Evolutionary conservation across 2,329 filamentous ascomycete genomes (phyloP), one percentile per base, ranked within the genome.

Genomic region (Neofusicoccum ribis): DNA sequence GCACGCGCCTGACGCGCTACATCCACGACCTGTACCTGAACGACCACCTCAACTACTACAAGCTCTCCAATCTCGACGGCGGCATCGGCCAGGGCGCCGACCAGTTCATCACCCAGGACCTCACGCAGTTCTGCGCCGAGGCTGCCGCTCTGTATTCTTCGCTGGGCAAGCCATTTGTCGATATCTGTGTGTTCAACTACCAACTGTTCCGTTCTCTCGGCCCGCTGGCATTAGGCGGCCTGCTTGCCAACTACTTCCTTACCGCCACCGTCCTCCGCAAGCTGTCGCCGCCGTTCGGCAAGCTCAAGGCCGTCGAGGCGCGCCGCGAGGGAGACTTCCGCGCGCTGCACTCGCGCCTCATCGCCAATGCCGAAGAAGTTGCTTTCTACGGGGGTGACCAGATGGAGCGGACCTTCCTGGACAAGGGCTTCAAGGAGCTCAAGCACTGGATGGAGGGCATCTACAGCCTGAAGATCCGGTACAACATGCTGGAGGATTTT

Each of bases 401-500:
- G 58, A 97, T 96, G 82, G 95, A 99, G 78, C 95, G 95, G 79
- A 88, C 91, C 2, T 96, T 97, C 76, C 83, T 99, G 9, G 92
- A 96, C 72, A 90, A 88, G 73, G 93, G 96, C 71, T 99, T 97
- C 82, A 92, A 90, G 76, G 95, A 94, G 52, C 83, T 99, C 34
- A 95, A 95, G 78, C 89, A 87, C 68, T 97, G 93, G 91, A 98
- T 99, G 94, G 95, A 99, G 76, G 90, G 92, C 50, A 97, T 99
- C 69, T 99, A 99, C 79, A 93, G 93, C 77, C 88, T 98, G 69
- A 97, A 97, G 69, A 97, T 99, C 69, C 89, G 93, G 15, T 99
- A 99, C 82, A 99, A 98, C 76, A 99, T 99, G 82, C 88, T 99
- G 0, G 95, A 99, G 76, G 95, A 99, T 76, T 97, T 99, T 73